Base-by-base conservation (phyloP, 1,284 basidiomycete species). In the Apiotrichum akiyoshidainum region DNA sequence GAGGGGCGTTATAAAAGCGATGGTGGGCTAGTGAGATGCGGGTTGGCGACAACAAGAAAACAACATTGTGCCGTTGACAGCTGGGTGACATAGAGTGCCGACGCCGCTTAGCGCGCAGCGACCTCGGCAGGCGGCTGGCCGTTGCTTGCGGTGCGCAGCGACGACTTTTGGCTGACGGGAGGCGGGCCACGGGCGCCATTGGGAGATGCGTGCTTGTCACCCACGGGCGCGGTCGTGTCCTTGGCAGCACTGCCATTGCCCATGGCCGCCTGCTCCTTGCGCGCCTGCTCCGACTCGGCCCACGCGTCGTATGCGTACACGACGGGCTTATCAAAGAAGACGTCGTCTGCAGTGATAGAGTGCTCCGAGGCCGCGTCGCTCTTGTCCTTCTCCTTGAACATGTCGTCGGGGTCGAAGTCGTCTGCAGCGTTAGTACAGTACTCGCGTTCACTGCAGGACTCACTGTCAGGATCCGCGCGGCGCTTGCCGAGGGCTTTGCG, bases 261-360 rank as follows among this genome's bases (percentile, higher is more conserved):
- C 35, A 11, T 26, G 6, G 3, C 13, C 3, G 5, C 33, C 11
- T 13, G 19, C 19, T 42, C 46, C 31, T 41, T 52, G 41, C 51
- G 46, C 17, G 31, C 21, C 5, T 39, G 26, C 26, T 52, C 51
- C 14, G 51, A 52, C 61, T 78, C 76, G 45, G 73, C 70, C 60
- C 74, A 76, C 22, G 77, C 77, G 58, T 78, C 77, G 61, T 78
- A 78, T 26, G 74, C 75, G 58, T 77, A 78, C 44, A 60, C 62
- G 41, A 74, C 55, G 9, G 74, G 71, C 54, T 72, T 74, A 37
- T 55, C 33, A 14, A 65, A 54, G 46, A 66, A 65, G n/a, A 71
- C 59, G 9, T 66, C 66, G 60, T 74, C 71, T 21, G 66, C 66
- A 2, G 65, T 68, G 44, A 69, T 48, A 12, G 64, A 65, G 33